Evolutionary conservation across 495 filamentous ascomycete genomes (phyloP), one percentile per base, ranked within the genome.

Genomic region (Viridothelium virens): DNA sequence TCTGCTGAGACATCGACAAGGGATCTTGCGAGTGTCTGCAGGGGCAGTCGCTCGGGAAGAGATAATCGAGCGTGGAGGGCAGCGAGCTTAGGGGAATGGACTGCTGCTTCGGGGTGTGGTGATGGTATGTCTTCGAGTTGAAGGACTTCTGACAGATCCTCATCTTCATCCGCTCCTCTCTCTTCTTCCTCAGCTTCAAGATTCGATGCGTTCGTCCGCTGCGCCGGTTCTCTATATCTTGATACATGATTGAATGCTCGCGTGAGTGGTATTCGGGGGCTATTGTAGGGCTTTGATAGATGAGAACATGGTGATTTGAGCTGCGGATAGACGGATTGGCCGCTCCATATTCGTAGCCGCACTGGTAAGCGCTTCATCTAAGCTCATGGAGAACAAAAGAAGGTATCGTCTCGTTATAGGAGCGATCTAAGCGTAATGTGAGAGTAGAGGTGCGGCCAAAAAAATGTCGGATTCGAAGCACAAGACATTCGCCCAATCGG

Each of bases 51-150:
- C 41, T 84, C 80, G 38, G 92, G 87, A 66, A 98, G 87, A 63
- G 85, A 85, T 61, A 98, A 87, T 72, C 94, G 92, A 73, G 92
- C 89, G 77, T 96, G 92, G 39, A 98, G 86, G 65, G 94, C 91
- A 68, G 92, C 86, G 72, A 98, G 89, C 80, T 96, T 96, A 65
- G 93, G 87, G 63, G 94, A 97, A 67, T 79, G 73, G 64, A 81
- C 75, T n/a, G 92, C 44, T 38, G 38, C 44, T 33, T 39, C 14
- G 12, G 65, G 65, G 44, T 38, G 65, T 47, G 47, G 64, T 66
- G 67, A 64, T n/a, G 66, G 66, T 50, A 63, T 7, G 14, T 59
- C 25, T 44, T 64, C 61, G 9, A 46, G 61, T 25, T 25, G 25
- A 16, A 31, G 61, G 12, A 34, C 9, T 59, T 59, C 31, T 59